Evolutionary conservation across 305 asterid genomes (phyloP).

Genomic region (Striga hermonthica): DNA sequence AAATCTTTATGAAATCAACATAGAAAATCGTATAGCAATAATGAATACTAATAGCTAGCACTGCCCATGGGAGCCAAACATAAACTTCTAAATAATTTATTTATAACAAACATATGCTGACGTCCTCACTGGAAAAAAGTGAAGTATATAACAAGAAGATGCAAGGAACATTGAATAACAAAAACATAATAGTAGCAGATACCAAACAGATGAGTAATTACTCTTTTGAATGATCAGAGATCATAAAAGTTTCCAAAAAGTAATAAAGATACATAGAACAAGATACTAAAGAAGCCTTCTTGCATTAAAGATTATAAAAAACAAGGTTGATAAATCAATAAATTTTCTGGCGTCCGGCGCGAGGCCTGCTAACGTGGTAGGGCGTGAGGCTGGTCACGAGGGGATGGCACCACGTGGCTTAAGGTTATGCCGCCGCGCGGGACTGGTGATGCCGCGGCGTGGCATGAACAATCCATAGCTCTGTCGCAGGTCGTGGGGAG

Average conservation of each 20-base stretch:
- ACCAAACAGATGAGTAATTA: not conserved
- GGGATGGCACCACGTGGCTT: no score
- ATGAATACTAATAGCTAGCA: constrained; percentile 1
- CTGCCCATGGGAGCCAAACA: constrained; percentile 20
- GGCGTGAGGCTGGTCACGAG: no score
- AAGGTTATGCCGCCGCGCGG: no score
- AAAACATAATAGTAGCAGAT: constrained; percentile 3
- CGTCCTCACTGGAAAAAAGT: constrained; percentile 15
- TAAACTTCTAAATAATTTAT: constrained; percentile 6
- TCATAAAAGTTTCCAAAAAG: constrained; percentile 15
- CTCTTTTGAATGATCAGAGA: constrained; percentile 16
- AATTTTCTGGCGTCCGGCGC: no score
- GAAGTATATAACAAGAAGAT: constrained; percentile 13
- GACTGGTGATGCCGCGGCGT: no score
- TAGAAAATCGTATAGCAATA: not conserved
- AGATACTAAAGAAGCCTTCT: no score
- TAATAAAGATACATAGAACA: not conserved
- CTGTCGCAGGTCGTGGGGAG: no score
- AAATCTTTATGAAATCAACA: constrained; percentile 10
- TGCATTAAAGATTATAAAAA: no score
- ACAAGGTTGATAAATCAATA: no score
- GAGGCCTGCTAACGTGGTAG: no score
- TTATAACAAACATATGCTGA: constrained; percentile 20
- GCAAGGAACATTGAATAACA: constrained; percentile 8
- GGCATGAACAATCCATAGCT: no score